phyloP scores from a whole-genome alignment of 1,284 basidiomycete genomes.

The Puccinia triticina region DNA sequence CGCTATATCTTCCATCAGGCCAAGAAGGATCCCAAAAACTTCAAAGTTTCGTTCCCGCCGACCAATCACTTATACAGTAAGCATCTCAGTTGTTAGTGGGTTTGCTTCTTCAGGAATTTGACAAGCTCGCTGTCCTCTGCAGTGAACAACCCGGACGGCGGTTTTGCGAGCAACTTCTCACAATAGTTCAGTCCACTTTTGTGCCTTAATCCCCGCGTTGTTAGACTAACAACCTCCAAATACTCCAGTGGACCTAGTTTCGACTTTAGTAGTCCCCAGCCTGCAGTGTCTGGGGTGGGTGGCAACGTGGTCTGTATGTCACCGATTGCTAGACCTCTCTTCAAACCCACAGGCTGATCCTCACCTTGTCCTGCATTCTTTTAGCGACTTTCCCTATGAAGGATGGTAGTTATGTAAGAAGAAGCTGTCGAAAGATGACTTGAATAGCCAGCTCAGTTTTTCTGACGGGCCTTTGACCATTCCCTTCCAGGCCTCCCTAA shows the following conservation, averaged over 20 bases:
- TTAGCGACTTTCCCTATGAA: slow-evolving; percentile 37
- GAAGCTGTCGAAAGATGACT: no score
- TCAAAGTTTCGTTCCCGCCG: background rate
- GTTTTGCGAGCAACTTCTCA: slow-evolving; percentile 44
- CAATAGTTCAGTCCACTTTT: slow-evolving; percentile 28
- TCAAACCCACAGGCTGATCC: no score
- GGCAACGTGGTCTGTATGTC: slow-evolving; percentile 33
- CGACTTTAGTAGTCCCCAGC: slow-evolving; percentile 40
- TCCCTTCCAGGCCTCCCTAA: slow-evolving; percentile 4
- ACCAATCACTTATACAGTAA: background rate
- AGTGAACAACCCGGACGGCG: background rate
- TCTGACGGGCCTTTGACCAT: no score
- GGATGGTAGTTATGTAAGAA: slow-evolving; percentile 44
- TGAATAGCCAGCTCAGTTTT: no score
- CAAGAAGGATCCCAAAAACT: background rate
- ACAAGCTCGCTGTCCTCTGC: no score
- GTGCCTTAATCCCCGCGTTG: background rate
- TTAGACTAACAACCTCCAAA: background rate
- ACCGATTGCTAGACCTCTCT: background rate
- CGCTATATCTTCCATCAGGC: slow-evolving; percentile 1
- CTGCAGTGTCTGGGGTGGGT: slow-evolving; percentile 30
- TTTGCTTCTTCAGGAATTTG: no score
- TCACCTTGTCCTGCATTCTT: no score
- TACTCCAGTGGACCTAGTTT: slow-evolving; percentile 38
- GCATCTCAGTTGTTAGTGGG: background rate